These are phyloP conservation scores for Auriscalpium orientale DNA, from an alignment of 768 basidiomycete genomes.

Conservation along the genomic window DNA sequence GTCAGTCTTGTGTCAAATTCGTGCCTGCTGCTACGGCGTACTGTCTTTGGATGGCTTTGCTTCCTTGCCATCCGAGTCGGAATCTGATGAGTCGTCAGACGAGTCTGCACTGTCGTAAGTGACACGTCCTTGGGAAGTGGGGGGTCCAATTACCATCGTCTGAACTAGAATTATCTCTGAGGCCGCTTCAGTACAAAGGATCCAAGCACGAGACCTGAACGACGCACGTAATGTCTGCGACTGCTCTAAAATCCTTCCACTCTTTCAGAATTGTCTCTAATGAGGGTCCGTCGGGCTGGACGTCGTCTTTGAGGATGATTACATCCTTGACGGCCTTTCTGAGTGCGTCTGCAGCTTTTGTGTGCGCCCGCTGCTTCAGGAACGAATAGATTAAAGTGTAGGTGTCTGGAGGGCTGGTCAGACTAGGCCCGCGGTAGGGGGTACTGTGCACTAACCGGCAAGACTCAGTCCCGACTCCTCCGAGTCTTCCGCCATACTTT, in stretches of 20 bases:
- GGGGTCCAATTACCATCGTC: constrained; percentile 18
- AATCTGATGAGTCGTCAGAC: constrained; percentile 15
- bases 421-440: neutral
- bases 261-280: constrained; percentile 59
- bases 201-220: neutral
- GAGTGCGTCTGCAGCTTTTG: constrained; percentile 64
- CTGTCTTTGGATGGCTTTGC: neutral
- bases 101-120: constrained; percentile 6
- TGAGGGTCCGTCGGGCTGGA: constrained; percentile 39
- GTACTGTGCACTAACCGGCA: constrained; percentile 36
- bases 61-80: constrained; percentile 10
- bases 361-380: constrained; percentile 54
- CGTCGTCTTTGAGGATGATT: constrained; percentile 51
- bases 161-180: constrained; percentile 18
- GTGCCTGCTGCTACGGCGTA: no score
- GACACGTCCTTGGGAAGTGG: neutral
- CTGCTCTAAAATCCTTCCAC: constrained; percentile 40
- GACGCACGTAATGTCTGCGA: constrained; percentile 8
- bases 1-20: neutral
- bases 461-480: constrained; percentile 33
- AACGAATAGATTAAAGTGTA: constrained; percentile 75
- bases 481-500: neutral
- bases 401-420: constrained; percentile 38
- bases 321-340: constrained; percentile 64
- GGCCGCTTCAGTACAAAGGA: neutral